These are phyloP conservation scores for Saccharomycopsis javanensis DNA, from an alignment of 805 yeast species.

Conservation along the genomic window DNA sequence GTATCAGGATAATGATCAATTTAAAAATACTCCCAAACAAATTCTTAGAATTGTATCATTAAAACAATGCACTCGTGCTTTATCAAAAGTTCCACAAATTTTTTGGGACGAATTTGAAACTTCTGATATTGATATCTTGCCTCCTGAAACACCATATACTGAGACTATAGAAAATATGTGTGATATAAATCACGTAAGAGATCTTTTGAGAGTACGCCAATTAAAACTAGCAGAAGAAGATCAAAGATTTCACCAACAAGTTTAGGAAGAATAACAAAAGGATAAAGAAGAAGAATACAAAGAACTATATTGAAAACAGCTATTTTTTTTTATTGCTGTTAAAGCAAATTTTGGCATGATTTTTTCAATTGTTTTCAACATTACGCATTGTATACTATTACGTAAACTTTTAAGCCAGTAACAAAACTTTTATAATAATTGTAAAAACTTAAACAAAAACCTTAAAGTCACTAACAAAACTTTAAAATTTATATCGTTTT, in stretches of 20 bases:
- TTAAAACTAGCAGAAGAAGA: neutral
- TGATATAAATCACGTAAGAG: neutral
- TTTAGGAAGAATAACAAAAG: neutral
- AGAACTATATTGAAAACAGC: too few relatives aligned
- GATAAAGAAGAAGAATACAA: too few relatives aligned
- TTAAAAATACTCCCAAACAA: conserved; percentile 42
- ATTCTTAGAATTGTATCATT: conserved; percentile 58
- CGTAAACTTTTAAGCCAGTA: too few relatives aligned
- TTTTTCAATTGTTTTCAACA: too few relatives aligned
- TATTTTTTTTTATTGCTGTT: too few relatives aligned
- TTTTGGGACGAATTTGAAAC: conserved; percentile 56
- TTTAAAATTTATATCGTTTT: too few relatives aligned
- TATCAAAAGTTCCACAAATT: conserved; percentile 56
- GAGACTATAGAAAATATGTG: conserved; percentile 6
- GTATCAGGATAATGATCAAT: neutral
- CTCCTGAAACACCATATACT: conserved; percentile 35
- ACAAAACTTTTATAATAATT: too few relatives aligned
- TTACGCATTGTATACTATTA: too few relatives aligned
- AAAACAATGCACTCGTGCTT: conserved; percentile 59
- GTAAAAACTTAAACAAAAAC: too few relatives aligned
- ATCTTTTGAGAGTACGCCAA: neutral
- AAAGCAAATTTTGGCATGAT: too few relatives aligned
- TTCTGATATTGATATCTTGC: conserved; percentile 63
- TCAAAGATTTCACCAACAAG: too few relatives aligned
- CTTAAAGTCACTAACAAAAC: too few relatives aligned